A percentile compares a stretch with the other conserved stretches of the same genome.
phyloP scores from a whole-genome alignment of 2,329 filamentous ascomycete genomes.

The Diaporthe capsici region DNA sequence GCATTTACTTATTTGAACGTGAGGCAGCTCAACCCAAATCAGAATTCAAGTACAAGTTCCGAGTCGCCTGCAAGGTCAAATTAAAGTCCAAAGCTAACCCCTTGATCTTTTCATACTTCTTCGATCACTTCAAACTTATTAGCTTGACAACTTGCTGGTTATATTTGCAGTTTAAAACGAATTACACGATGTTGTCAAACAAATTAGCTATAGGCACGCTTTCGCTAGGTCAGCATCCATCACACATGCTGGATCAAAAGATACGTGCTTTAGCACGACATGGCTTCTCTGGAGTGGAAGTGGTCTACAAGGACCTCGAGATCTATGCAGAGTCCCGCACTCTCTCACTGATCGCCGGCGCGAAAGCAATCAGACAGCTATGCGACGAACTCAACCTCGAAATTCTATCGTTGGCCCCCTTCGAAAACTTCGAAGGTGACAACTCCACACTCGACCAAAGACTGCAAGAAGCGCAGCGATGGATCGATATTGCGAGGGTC shows the following conservation, averaged over 20 bases:
- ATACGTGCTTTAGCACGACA: neutral
- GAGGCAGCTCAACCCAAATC: neutral
- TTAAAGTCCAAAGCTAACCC: neutral
- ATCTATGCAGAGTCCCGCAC: neutral
- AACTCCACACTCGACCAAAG: neutral
- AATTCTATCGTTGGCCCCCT: neutral
- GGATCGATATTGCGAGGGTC: neutral
- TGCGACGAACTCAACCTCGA: neutral
- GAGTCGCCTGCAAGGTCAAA: neutral
- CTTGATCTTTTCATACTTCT: neutral
- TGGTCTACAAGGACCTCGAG: neutral
- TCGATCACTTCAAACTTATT: neutral
- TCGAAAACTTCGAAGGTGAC: conserved; percentile 4
- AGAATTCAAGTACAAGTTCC: neutral
- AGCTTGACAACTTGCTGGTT: neutral
- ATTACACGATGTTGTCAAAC: neutral
- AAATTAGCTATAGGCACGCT: neutral
- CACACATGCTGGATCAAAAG: neutral
- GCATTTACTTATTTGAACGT: neutral
- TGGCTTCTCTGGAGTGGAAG: conserved; percentile 2
- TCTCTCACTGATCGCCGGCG: neutral
- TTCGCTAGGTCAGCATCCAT: neutral
- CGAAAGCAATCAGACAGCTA: neutral
- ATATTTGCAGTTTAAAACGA: neutral
- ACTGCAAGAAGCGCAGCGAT: neutral